Evolutionary conservation across 2,329 filamentous ascomycete genomes (phyloP).

Genomic region (Colletotrichum destructivum): DNA sequence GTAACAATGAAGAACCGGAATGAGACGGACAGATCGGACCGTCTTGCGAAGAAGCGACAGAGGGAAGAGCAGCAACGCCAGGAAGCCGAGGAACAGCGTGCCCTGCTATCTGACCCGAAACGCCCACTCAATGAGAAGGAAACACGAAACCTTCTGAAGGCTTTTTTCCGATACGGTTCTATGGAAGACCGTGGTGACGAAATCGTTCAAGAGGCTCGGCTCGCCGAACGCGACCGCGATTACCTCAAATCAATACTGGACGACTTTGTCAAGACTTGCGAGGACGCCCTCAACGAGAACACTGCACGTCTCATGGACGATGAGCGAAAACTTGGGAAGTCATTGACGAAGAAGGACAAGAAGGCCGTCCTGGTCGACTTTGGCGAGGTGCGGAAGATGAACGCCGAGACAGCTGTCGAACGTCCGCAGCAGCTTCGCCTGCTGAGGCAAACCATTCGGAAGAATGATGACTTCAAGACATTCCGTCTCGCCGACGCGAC

Average conservation of each 20-base stretch:
- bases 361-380: conserved; percentile 98
- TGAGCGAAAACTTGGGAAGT: conserved; percentile 86
- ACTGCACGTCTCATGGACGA: conserved; percentile 82
- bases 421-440: conserved; percentile 91
- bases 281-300: conserved; percentile 75
- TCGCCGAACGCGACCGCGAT: conserved; percentile 86
- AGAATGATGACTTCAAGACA: conserved; percentile 77
- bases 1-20: conserved; percentile 73
- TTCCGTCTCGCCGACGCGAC: conserved; percentile 94
- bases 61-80: conserved; percentile 78
- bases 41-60: conserved; percentile 76
- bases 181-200: conserved; percentile 91
- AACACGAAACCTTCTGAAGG: conserved; percentile 89
- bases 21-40: conserved; percentile 75
- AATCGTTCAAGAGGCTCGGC: conserved; percentile 87
- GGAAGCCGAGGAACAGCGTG: conserved; percentile 81
- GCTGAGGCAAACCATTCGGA: conserved; percentile 80
- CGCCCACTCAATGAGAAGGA: conserved; percentile 95
- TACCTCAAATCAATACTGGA: conserved; percentile 83
- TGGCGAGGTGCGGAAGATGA: conserved; percentile 92
- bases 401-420: conserved; percentile 95
- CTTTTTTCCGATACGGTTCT: conserved; percentile 91
- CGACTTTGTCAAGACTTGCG: conserved; percentile 76
- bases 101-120: conserved; percentile 84
- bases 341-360: conserved; percentile 94